phyloP scores from a whole-genome alignment of 306 rosid genomes.

The Corylus americana region DNA sequence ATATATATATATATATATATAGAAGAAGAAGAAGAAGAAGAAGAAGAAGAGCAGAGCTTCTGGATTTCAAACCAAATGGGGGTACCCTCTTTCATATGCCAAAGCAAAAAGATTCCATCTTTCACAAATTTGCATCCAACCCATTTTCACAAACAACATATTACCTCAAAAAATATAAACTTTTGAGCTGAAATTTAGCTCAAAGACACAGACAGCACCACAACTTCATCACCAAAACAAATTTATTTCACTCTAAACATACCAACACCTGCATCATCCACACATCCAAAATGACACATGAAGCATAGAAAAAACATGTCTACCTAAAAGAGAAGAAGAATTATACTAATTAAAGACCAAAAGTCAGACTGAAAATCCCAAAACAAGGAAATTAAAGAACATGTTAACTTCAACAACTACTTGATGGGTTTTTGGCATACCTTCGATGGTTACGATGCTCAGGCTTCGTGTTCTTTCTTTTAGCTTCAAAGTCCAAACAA shows the following conservation, averaged over 20 bases:
- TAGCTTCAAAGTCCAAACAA: slow-evolving; percentile 17
- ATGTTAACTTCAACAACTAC: slow-evolving; percentile 22
- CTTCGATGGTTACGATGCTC: not conserved
- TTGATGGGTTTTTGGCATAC: slow-evolving; percentile 15
- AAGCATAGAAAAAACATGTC: not conserved
- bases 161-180: not conserved
- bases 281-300: slow-evolving; percentile 10
- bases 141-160: slow-evolving; percentile 18
- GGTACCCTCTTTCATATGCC: not conserved
- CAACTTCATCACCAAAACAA: slow-evolving; percentile 4
- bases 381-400: slow-evolving; percentile 13
- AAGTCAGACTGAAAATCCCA: slow-evolving; percentile 17
- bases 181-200: slow-evolving; percentile 12
- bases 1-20: not conserved
- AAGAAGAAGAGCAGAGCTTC: not conserved
- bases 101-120: slow-evolving; percentile 4
- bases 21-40: not conserved
- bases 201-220: slow-evolving; percentile 19
- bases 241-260: slow-evolving; percentile 5
- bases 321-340: slow-evolving; percentile 10
- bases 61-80: slow-evolving; percentile 24
- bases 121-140: not conserved
- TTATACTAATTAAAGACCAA: slow-evolving; percentile 28
- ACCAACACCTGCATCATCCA: not conserved
- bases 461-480: slow-evolving; percentile 19